These are phyloP conservation scores for Guadua angustifolia DNA, from an alignment of 176 grass and related monocot genomes.

Conservation along the genomic window DNA sequence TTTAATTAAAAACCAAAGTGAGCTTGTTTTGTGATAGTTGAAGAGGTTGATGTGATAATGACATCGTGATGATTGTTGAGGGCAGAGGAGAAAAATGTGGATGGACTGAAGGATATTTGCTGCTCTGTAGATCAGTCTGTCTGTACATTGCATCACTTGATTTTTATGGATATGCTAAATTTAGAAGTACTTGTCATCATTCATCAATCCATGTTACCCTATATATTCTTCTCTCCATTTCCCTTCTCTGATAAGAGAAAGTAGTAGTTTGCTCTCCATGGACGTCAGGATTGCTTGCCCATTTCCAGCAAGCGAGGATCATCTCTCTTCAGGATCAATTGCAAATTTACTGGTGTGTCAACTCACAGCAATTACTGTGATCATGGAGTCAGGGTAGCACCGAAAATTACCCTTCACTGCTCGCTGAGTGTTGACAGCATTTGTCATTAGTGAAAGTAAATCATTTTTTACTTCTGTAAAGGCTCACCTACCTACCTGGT, in stretches of 20 bases:
- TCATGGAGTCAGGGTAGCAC: background rate
- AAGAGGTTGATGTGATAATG: constrained; percentile 41
- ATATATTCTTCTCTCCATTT: background rate
- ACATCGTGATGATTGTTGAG: constrained; percentile 51
- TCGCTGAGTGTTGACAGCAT: background rate
- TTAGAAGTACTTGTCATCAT: constrained; percentile 48
- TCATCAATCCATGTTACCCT: constrained; percentile 48
- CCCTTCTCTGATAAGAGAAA: background rate
- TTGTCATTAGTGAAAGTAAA: constrained; percentile 7
- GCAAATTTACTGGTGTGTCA: background rate
- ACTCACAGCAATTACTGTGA: background rate
- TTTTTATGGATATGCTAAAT: constrained; percentile 50
- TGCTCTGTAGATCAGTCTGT: constrained; percentile 78
- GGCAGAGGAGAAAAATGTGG: background rate
- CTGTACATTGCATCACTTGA: constrained; percentile 75
- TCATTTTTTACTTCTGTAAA: background rate
- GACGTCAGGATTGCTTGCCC: constrained; percentile 10
- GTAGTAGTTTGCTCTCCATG: background rate
- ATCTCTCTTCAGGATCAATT: background rate
- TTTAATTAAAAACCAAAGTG: constrained; percentile 59
- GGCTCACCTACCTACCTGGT: background rate
- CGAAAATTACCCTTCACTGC: background rate
- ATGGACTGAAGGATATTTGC: constrained; percentile 38
- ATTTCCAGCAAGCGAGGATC: constrained; percentile 41
- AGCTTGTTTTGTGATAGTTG: constrained; percentile 67